Base-by-base conservation (phyloP, 140 eudicot species). In the Oenanthe javanica region DNA sequence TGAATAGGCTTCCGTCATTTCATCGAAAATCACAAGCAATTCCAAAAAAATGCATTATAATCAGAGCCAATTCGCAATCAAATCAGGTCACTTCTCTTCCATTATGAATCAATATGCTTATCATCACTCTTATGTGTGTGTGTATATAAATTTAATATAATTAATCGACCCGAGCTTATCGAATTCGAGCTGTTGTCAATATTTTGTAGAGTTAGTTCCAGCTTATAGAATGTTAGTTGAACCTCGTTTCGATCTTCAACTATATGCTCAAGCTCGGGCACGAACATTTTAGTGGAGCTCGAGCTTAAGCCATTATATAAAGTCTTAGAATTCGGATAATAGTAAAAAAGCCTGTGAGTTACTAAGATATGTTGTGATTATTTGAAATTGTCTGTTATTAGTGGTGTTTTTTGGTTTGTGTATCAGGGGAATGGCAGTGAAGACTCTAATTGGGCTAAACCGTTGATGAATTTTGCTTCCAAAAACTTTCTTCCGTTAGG, bases 401-500 rank as follows among this genome's bases (percentile, higher is more conserved):
- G 75, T 46, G 7, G 52, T 52, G 75, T 46, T 12, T 31, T 70
- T 82, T 82, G 63, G 61, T 80, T 18, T 72, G 55, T 48, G 79
- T 89, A 87, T 84, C 90, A 89, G 92, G 94, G 69, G 64, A 85
- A 67, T 84, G 86, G 75, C 45, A 84, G 82, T 31, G 83, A 75
- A 72, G 63, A 76, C n/a, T 67, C 87, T 1, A 79, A 31, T 82
- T 66, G 88, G 88, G 75, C 84, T 74, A 83, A 84, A 71, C 82
- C 86, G 36, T 67, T 91, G 59, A 18, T 79, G 66, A 84, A 83
- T 78, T 86, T 92, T 48, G 92, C 86, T 15, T 48, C 90, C 45
- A 84, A 80, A 85, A 93, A 93, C 83, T 86, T 93, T 82, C 91
- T 93, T 76, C 96, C 96, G 2, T 82, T 93, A 45, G 92, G 96